Evolutionary conservation across 192 early-diverging fungal genomes (phyloP).

Genomic region (Phlyctochytrium planicorne): DNA sequence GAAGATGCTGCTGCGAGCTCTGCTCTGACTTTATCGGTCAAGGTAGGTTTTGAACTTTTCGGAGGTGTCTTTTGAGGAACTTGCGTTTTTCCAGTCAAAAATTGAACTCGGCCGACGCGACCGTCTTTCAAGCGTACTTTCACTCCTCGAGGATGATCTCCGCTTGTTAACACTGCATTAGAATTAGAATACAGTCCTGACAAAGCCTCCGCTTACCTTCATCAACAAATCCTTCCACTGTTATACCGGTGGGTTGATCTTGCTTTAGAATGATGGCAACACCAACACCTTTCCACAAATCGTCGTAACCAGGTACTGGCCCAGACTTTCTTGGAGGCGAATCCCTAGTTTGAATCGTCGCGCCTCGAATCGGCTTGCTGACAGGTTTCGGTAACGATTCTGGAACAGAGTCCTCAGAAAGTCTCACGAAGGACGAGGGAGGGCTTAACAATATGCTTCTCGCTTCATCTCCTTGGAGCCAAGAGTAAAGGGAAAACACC

Average conservation of each 20-base stretch:
- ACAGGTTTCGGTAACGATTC: not conserved
- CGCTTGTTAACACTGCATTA: constrained; percentile 29
- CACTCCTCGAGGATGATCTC: constrained; percentile 40
- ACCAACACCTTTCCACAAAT: constrained; percentile 14
- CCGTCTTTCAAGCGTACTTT: constrained; percentile 44
- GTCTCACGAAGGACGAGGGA: constrained; percentile 7
- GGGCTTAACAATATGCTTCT: constrained; percentile 13
- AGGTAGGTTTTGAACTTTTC: no score
- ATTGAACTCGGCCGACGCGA: constrained; percentile 41
- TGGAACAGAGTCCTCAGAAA: constrained; percentile 10
- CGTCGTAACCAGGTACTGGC: constrained; percentile 11
- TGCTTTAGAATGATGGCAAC: constrained; percentile 38
- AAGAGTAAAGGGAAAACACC: constrained; percentile 18
- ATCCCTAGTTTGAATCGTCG: constrained; percentile 7
- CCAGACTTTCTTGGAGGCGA: not conserved
- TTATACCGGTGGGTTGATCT: constrained; percentile 40
- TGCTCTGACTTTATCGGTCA: no score
- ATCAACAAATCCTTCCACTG: constrained; percentile 27
- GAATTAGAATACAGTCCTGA: not conserved
- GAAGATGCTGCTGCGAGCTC: no score
- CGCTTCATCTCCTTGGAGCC: constrained; percentile 23
- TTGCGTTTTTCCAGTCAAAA: constrained; percentile 25
- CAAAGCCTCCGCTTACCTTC: constrained; percentile 23
- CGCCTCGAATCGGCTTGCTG: not conserved
- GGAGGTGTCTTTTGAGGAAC: no score